Base-by-base conservation (phyloP, 805 yeast species). In the Candida alai region DNA sequence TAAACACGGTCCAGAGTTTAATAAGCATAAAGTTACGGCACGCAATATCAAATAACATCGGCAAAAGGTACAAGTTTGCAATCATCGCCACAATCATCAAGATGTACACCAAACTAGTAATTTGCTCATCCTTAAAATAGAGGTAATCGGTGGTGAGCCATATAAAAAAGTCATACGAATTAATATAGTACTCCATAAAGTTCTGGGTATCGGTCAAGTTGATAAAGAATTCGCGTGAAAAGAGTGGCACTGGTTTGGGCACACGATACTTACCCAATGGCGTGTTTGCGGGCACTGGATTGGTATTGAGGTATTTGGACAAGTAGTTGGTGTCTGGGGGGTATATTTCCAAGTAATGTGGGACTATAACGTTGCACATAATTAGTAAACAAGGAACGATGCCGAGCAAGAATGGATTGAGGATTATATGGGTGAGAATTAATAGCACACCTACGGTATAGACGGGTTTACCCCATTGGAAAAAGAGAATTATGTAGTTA, bases 121-220 rank as follows among this genome's bases (percentile, higher is more conserved):
- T 43, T 21, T 70, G 61, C 47, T 80, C 85, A 51, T 82, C 78
- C 37, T 69, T 66, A 54, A 80, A 86, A 49, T 71, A 80, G 1
- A 82, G 74, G 52, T 78, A 78, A 37, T 73, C 76, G 14, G 63
- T 58, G 20, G 83, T 62, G 27, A 74, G 36, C 45, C 65, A 57
- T 14, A 68, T 62, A 4, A 76, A 32, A 15, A 68, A 66, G 56
- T 87, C 90, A 69, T 79, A 86, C 0, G 66, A 58, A 9, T 62
- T 54, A 7, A 82, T 78, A 52, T 80, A 85, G 10, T 78, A 49
- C 19, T 79, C 51, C 85, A 84, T 80, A 49, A 78, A 81, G 52
- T 87, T 87, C 51, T 87, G 96, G 39, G 86, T 63, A 60, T 87
- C 96, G 1, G 94, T 84, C 47, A 84, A 63, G 52, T 87, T 87